Conservation (phyloP, 2,329 filamentous ascomycete species). For the Arachnopeziza araneosa region DNA sequence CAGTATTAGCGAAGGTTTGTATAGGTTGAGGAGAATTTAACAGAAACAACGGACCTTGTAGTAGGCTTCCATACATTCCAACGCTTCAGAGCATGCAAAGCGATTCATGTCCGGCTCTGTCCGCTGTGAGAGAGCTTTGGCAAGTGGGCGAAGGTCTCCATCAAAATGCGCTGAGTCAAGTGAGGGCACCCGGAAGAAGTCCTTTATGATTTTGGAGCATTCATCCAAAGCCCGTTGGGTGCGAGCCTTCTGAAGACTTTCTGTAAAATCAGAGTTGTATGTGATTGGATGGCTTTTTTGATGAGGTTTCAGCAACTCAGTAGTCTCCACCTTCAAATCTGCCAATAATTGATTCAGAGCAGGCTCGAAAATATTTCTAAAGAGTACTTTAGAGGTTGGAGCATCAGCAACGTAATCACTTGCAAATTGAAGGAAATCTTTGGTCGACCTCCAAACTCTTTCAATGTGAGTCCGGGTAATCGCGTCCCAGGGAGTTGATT, state of each 20-base stretch:
- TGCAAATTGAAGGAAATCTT: slow-evolving; percentile 32
- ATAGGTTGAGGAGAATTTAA: not conserved
- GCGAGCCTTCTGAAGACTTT: slow-evolving; percentile 29
- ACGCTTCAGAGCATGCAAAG: slow-evolving; percentile 29
- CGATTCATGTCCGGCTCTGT: slow-evolving; percentile 29
- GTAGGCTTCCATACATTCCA: slow-evolving; percentile 37
- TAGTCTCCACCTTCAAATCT: slow-evolving; percentile 36
- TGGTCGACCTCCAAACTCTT: slow-evolving; percentile 30
- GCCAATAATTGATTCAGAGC: slow-evolving; percentile 34
- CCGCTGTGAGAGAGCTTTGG: slow-evolving; percentile 16
- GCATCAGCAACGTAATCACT: slow-evolving; percentile 34
- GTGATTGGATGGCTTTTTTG: slow-evolving; percentile 45
- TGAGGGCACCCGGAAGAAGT: slow-evolving; percentile 21
- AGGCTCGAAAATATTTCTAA: slow-evolving; percentile 35
- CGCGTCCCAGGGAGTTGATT: slow-evolving; percentile 48
- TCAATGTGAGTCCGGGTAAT: slow-evolving; percentile 35
- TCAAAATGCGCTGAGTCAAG: slow-evolving; percentile 18
- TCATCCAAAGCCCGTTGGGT: slow-evolving; percentile 11
- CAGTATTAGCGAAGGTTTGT: not conserved
- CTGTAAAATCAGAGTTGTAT: slow-evolving; percentile 43
- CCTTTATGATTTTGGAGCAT: slow-evolving; percentile 14
- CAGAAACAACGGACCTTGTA: slow-evolving; percentile 32
- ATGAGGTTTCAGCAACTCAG: slow-evolving; percentile 41
- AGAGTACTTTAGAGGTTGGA: slow-evolving; percentile 35
- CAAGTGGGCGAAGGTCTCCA: slow-evolving; percentile 20